phyloP scores from a whole-genome alignment of 225 moss, liverwort and hornwort genomes.

The Rhytidiadelphus loreus region DNA sequence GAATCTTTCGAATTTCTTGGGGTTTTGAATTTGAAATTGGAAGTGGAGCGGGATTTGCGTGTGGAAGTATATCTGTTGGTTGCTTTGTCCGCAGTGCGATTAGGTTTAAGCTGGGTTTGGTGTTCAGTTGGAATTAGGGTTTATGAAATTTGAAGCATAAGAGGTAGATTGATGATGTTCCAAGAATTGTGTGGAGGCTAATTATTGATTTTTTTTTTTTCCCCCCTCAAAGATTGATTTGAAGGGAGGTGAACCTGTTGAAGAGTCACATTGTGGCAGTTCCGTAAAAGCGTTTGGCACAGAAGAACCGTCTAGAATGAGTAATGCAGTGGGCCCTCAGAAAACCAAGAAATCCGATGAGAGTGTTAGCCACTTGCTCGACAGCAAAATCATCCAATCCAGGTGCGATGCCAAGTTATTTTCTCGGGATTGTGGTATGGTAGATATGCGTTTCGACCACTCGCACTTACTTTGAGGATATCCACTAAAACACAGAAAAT shows the following conservation, averaged over 20 bases:
- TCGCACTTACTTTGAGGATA: not conserved
- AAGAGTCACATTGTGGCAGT: not conserved
- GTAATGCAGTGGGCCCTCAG: not conserved
- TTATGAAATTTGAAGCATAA: not conserved
- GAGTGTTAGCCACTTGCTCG: not conserved
- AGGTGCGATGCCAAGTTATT: not conserved
- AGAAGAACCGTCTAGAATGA: conserved; percentile 1
- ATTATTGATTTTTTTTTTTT: not conserved
- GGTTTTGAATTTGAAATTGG: not conserved
- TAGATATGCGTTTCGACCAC: not conserved
- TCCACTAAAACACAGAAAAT: not conserved
- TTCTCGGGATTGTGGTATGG: not conserved
- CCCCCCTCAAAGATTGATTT: not conserved
- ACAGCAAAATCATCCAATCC: conserved; percentile 30
- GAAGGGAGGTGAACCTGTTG: conserved; percentile 3
- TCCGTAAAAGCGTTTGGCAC: not conserved
- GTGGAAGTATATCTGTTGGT: not conserved
- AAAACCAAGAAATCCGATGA: not conserved
- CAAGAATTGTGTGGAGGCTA: not conserved
- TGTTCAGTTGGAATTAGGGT: not conserved
- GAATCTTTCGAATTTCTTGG: not conserved
- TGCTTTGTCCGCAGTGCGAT: not conserved
- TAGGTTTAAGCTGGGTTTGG: not conserved
- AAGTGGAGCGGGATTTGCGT: not conserved
- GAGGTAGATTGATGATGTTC: not conserved